These are phyloP conservation scores for Calonectria hawksworthii DNA, from an alignment of 2,329 filamentous ascomycete genomes.

Conservation along the genomic window DNA sequence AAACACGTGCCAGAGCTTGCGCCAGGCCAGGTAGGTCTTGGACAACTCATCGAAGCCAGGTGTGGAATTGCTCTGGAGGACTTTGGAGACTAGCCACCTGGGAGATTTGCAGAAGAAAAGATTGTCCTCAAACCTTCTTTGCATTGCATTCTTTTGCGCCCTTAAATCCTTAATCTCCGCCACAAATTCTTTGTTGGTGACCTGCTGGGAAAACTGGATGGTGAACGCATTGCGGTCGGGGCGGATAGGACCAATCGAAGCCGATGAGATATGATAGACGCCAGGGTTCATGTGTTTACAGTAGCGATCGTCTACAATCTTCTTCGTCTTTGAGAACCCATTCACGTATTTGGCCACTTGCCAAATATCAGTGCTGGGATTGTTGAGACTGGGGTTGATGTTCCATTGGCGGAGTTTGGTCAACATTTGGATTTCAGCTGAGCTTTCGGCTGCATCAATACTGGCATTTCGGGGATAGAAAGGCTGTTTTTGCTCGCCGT, in stretches of 20 bases:
- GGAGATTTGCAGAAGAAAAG: conserved; percentile 2
- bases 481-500: neutral
- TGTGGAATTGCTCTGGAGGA: conserved; percentile 4
- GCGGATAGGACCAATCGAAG: no score
- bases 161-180: neutral
- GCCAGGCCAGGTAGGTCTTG: conserved; percentile 34
- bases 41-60: conserved; percentile 27
- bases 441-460: neutral
- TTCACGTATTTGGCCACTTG: neutral
- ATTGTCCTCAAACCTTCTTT: neutral
- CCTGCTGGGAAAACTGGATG: neutral
- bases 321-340: neutral
- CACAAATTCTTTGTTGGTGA: neutral
- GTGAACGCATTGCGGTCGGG: neutral
- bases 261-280: neutral
- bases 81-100: neutral
- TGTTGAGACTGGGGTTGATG: neutral
- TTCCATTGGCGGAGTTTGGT: conserved; percentile 1
- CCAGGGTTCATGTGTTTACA: neutral
- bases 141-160: neutral
- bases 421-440: neutral
- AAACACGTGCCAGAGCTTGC: conserved; percentile 32
- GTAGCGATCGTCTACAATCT: accelerated
- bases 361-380: neutral
- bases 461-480: neutral